Conservation (phyloP, 768 basidiomycete species). For the Russula brevipes region DNA sequence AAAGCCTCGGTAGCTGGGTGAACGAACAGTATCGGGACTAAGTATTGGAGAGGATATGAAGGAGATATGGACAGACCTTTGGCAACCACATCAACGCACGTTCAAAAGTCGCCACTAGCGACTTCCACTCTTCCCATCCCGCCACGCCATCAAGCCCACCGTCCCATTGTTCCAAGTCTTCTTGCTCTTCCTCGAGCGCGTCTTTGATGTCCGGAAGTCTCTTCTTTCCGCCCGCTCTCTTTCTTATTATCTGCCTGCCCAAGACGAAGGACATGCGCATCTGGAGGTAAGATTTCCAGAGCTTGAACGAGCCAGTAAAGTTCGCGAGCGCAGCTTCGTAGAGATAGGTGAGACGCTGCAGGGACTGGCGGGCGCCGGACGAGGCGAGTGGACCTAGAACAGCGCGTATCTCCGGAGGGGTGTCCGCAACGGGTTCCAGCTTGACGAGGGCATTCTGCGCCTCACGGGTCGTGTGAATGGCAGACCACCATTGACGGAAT, state of each 20-base stretch:
- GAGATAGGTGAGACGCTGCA: slow-evolving; percentile 85
- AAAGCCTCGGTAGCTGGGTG: slow-evolving; percentile 80
- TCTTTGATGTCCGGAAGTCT: slow-evolving; percentile 90
- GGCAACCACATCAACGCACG: slow-evolving; percentile 93
- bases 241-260: slow-evolving; percentile 65
- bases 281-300: slow-evolving; percentile 91
- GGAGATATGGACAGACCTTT: slow-evolving; percentile 48
- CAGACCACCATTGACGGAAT: slow-evolving; percentile 90
- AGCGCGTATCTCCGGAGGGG: slow-evolving; percentile 45
- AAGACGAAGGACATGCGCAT: slow-evolving; percentile 83
- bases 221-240: slow-evolving; percentile 82
- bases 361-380: slow-evolving; percentile 60
- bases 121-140: slow-evolving; percentile 97
- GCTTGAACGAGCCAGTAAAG: slow-evolving; percentile 87
- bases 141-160: slow-evolving; percentile 79
- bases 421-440: slow-evolving; percentile 44
- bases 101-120: slow-evolving; percentile 83
- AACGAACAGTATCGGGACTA: background rate
- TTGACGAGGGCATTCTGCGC: slow-evolving; percentile 53
- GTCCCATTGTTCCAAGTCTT: slow-evolving; percentile 80
- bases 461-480: slow-evolving; percentile 73
- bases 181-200: slow-evolving; percentile 77
- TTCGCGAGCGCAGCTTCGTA: slow-evolving; percentile 88
- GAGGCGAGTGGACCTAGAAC: slow-evolving; percentile 80
- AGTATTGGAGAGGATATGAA: slow-evolving; percentile 1